Percentiles rank a stretch among this genome's conserved stretches.
Conservation (phyloP, 1,284 basidiomycete genomes). For the Caloboletus firmus region DNA sequence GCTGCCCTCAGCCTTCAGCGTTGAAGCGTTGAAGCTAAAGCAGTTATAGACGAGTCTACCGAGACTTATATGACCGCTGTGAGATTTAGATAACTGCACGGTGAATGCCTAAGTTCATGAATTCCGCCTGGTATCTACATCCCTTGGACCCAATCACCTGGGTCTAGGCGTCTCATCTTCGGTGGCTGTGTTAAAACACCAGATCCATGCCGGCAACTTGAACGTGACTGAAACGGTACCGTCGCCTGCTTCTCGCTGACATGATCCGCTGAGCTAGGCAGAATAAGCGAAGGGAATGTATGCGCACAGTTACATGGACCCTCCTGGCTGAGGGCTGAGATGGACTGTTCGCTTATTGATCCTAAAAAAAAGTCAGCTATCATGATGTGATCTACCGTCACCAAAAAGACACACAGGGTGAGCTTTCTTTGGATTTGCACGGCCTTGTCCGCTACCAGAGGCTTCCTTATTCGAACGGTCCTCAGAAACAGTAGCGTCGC, state of each 20-base stretch:
- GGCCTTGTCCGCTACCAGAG: neutral
- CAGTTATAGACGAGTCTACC: neutral
- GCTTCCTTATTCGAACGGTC: neutral
- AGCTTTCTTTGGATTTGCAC: neutral
- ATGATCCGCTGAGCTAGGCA: no score
- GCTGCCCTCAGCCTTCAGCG: no score
- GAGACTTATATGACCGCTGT: no score
- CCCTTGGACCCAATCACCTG: neutral
- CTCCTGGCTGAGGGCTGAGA: neutral
- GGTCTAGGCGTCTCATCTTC: neutral
- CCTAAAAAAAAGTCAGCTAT: neutral
- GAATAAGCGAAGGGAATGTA: neutral
- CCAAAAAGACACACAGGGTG: neutral
- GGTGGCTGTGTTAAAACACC: neutral
- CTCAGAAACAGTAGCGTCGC: neutral
- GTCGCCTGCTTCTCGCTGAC: neutral
- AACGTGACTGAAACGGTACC: neutral
- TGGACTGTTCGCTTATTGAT: neutral
- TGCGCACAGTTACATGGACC: neutral
- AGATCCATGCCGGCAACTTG: neutral
- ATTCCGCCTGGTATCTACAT: neutral
- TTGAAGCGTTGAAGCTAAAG: neutral
- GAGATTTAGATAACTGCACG: neutral
- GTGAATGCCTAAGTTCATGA: neutral
- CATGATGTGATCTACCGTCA: neutral